phyloP scores from a whole-genome alignment of 2,329 filamentous ascomycete genomes.

The Penicillium sclerotigenum region DNA sequence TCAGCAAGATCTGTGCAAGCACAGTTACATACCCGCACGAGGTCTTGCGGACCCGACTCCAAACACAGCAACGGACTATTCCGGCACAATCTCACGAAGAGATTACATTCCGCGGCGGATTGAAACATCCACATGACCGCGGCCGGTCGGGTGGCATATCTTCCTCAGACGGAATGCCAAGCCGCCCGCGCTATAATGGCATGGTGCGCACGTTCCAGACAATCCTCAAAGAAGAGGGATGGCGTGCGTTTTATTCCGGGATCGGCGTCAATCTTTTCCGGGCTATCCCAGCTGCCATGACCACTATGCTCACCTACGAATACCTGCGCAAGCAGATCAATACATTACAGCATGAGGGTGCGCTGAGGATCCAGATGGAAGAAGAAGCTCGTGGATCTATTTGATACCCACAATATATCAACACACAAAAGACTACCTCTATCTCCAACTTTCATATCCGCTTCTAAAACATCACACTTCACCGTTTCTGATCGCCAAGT shows the following conservation, averaged over 20 bases:
- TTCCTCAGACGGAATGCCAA: constrained; percentile 58
- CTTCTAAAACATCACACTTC: neutral
- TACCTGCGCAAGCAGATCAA: constrained; percentile 59
- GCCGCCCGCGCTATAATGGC: constrained; percentile 64
- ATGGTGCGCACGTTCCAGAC: constrained; percentile 77
- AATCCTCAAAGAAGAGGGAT: constrained; percentile 87
- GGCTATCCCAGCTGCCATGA: constrained; percentile 90
- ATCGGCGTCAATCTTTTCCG: constrained; percentile 98
- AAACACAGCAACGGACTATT: constrained; percentile 78
- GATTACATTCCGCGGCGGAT: constrained; percentile 46
- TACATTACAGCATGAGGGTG: constrained; percentile 54
- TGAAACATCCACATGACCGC: constrained; percentile 44
- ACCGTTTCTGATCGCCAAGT: neutral
- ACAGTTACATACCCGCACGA: constrained; percentile 97
- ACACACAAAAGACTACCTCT: neutral
- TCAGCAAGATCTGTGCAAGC: constrained; percentile 92
- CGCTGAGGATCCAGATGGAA: constrained; percentile 27
- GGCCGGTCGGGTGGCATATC: constrained; percentile 42
- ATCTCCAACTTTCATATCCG: neutral
- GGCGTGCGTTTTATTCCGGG: constrained; percentile 93
- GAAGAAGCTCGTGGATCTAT: constrained; percentile 17
- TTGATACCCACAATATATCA: constrained; percentile 17
- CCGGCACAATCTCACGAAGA: constrained; percentile 49
- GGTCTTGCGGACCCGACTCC: constrained; percentile 86
- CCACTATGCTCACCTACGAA: constrained; percentile 97